Base-by-base conservation (phyloP, 768 basidiomycete genomes). In the Amanita jacksonii region DNA sequence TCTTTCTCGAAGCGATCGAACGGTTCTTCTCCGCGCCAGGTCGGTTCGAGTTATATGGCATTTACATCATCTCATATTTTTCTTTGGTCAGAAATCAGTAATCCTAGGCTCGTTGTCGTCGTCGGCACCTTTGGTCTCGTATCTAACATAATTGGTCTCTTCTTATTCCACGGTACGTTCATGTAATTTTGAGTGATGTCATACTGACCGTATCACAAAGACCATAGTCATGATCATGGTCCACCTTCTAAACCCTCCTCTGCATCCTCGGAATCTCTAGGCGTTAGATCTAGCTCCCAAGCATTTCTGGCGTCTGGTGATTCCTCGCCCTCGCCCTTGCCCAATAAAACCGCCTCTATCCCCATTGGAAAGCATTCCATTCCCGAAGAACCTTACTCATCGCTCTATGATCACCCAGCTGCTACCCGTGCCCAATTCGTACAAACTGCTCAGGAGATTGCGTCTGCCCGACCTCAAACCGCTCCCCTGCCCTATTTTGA, bases 141-240 rank as follows among this genome's bases (percentile, higher is more conserved):
- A 0, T 96, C 91, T 19, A 99, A 99, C 55, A 72, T 98, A 20
- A 74, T 97, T 36, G 96, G 96, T 7, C 63, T 99, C 27, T 86
- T 94, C 69, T 66, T 99, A 38, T 98, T 98, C 72, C 92, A 93
- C 54, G 96, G 93, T 88, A 51, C 51, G 77, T 52, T 25, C 43
- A 8, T 25, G 41, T 38, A 36, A 23, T 36, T 33, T 22, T 31
- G 35, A 8, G 18, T 19, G 45, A 15, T 27, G 24, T 49, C 16
- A 31, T n/a, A 24, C 18, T 38, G n/a, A n/a, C n/a, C n/a, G n/a
- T n/a, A 38, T 23, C 37, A 46, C 82, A 80, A 83, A 54, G 84
- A 88, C 53, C 80, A 80, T 57, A 69, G 73, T 3, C 87, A 89
- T 56, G 59, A 59, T 25, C 76, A 78, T 42, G 53, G 57, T 25